Evolutionary conservation across 1,284 basidiomycete species (phyloP).

Genomic region (Ceratobasidium sp.): DNA sequence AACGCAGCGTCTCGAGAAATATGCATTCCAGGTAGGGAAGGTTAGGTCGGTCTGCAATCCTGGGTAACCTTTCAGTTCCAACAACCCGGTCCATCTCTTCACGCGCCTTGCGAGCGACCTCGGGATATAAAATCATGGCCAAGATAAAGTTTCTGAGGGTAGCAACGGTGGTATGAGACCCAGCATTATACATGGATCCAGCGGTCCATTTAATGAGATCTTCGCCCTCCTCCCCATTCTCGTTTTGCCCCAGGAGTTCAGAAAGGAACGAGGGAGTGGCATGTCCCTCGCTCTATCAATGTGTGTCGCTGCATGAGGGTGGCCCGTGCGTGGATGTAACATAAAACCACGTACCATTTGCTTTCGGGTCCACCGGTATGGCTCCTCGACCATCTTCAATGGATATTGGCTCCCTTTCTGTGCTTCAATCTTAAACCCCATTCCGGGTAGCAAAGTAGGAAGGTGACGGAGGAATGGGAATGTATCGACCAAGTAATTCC

Average conservation of each 20-base stretch:
- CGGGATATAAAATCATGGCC: slow-evolving; percentile 37
- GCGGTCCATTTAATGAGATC: slow-evolving; percentile 19
- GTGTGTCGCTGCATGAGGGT: background rate
- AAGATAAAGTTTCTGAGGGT: slow-evolving; percentile 31
- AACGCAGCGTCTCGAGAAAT: slow-evolving; percentile 33
- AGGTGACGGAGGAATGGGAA: slow-evolving; percentile 18
- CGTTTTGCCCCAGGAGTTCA: slow-evolving; percentile 1
- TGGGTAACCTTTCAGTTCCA: slow-evolving; percentile 36
- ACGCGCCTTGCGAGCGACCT: slow-evolving; percentile 20
- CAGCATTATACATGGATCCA: slow-evolving; percentile 3
- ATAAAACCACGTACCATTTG: background rate
- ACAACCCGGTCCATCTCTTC: slow-evolving; percentile 40
- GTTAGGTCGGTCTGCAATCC: slow-evolving; percentile 22
- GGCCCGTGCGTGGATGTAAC: background rate
- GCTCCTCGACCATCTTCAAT: background rate
- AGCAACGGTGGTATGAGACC: slow-evolving; percentile 6
- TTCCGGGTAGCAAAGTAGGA: slow-evolving; percentile 36
- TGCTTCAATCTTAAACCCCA: slow-evolving; percentile 22
- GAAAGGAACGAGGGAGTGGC: slow-evolving; percentile 11
- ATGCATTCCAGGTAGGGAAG: slow-evolving; percentile 38
- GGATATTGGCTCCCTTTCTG: background rate
- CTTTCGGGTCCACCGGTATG: slow-evolving; percentile 5
- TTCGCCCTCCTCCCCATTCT: background rate
- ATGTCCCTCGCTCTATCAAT: background rate
- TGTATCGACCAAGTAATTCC: background rate